These are phyloP conservation scores for Solanum stenotomum DNA, from an alignment of 257 asterid genomes.

Conservation along the genomic window DNA sequence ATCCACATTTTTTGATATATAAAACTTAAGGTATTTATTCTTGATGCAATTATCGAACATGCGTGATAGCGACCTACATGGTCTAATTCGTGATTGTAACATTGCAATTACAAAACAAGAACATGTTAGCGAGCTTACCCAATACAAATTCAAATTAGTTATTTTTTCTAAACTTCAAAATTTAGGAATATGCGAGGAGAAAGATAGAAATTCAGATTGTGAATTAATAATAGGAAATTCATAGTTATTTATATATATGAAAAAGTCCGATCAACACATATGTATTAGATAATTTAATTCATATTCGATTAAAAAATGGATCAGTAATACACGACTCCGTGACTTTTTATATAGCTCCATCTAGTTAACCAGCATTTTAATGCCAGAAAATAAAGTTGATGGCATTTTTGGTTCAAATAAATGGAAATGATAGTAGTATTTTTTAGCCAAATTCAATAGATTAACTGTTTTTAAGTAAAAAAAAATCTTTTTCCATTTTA, in stretches of 20 bases:
- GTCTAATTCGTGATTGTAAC: not conserved
- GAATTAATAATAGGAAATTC: not conserved
- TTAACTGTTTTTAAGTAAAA: not conserved
- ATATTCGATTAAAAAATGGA: not conserved
- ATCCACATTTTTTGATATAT: not conserved
- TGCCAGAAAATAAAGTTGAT: not conserved
- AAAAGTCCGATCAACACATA: too few relatives aligned
- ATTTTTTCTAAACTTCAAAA: not conserved
- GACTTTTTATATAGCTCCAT: not conserved
- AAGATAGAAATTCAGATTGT: not conserved
- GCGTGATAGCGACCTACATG: not conserved
- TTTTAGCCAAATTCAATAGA: not conserved
- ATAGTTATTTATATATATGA: not conserved
- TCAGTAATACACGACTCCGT: not conserved
- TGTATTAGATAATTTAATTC: not conserved
- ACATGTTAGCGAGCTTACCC: rapidly evolving
- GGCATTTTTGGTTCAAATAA: not conserved
- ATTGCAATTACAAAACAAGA: not conserved
- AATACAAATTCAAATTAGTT: not conserved
- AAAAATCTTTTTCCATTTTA: not conserved
- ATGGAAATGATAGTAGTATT: not conserved
- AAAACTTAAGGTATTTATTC: too few relatives aligned
- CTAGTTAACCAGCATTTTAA: not conserved
- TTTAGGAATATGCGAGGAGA: not conserved
- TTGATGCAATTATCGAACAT: not conserved